phyloP scores from a whole-genome alignment of 1,284 basidiomycete genomes.

The Sporisorium graminicola region DNA sequence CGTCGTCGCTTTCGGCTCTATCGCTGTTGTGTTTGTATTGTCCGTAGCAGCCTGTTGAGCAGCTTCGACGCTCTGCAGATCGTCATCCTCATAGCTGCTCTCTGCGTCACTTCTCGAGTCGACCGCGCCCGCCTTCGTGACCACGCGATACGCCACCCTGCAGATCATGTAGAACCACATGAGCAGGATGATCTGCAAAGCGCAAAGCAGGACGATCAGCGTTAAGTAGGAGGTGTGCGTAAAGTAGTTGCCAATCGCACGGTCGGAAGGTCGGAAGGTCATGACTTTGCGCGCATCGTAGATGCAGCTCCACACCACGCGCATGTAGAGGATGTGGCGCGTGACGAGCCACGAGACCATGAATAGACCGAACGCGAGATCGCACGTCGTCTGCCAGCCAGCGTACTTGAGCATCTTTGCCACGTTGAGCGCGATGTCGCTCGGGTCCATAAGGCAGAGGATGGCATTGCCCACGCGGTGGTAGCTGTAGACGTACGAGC shows the following conservation, averaged over 20 bases:
- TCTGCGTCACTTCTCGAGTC: conserved; percentile 73
- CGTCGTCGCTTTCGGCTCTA: not conserved
- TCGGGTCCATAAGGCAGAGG: conserved; percentile 91
- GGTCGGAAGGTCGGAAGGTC: conserved; percentile 22
- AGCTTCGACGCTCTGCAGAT: conserved; percentile 9
- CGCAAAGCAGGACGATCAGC: conserved; percentile 50
- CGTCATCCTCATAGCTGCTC: conserved; percentile 46
- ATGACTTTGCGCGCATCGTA: conserved; percentile 35
- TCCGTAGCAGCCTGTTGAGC: conserved; percentile 1
- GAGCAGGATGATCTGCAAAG: conserved; percentile 77
- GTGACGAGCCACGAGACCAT: conserved; percentile 66
- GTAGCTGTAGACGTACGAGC: conserved; percentile 85
- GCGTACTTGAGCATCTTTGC: conserved; percentile 96
- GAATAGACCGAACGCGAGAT: conserved; percentile 81
- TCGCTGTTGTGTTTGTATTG: conserved; percentile 1
- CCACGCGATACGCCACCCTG: conserved; percentile 82
- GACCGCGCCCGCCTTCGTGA: conserved; percentile 82
- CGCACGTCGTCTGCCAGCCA: conserved; percentile 77
- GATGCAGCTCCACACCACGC: conserved; percentile 58
- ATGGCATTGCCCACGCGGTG: conserved; percentile 89
- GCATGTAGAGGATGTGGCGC: conserved; percentile 61
- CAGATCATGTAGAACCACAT: conserved; percentile 89
- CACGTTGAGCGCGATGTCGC: conserved; percentile 85
- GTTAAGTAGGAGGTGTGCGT: conserved; percentile 18
- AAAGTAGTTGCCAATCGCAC: conserved; percentile 27